phyloP scores from a whole-genome alignment of 441 rosid species.

The Cnidoscolus chayamansa region DNA sequence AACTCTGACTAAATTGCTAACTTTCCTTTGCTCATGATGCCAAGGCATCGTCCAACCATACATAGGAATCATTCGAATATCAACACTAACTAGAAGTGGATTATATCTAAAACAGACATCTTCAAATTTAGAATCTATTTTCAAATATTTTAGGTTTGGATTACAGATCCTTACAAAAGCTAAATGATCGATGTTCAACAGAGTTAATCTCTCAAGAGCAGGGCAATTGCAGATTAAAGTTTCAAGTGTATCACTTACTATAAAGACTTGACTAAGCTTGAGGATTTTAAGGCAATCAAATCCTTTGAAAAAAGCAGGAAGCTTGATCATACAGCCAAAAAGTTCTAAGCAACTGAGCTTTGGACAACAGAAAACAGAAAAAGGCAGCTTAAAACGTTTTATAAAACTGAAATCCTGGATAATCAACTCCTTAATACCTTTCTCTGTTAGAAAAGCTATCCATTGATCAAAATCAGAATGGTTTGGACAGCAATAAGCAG shows the following conservation, averaged over 20 bases:
- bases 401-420: constrained; percentile 19
- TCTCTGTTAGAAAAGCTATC: constrained; percentile 25
- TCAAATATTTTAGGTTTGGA: constrained; percentile 32
- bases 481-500: constrained; percentile 21
- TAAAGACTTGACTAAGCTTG: constrained; percentile 22
- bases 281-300: constrained; percentile 30
- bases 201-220: constrained; percentile 26
- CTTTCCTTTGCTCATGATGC: constrained; percentile 13
- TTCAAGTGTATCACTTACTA: constrained; percentile 23
- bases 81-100: constrained; percentile 25
- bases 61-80: constrained; percentile 31
- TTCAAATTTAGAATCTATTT: constrained; percentile 32
- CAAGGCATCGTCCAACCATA: neutral
- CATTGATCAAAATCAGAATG: constrained; percentile 24
- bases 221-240: constrained; percentile 29
- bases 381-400: constrained; percentile 30
- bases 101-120: constrained; percentile 28
- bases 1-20: constrained; percentile 26
- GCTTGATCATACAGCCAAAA: constrained; percentile 27
- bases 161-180: constrained; percentile 28
- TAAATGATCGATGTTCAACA: constrained; percentile 26
- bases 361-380: constrained; percentile 26
- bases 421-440: constrained; percentile 21
- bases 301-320: constrained; percentile 32
- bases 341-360: constrained; percentile 26